Conservation (phyloP, 805 yeast genomes). For the Sugiyamaella chiloensis region DNA sequence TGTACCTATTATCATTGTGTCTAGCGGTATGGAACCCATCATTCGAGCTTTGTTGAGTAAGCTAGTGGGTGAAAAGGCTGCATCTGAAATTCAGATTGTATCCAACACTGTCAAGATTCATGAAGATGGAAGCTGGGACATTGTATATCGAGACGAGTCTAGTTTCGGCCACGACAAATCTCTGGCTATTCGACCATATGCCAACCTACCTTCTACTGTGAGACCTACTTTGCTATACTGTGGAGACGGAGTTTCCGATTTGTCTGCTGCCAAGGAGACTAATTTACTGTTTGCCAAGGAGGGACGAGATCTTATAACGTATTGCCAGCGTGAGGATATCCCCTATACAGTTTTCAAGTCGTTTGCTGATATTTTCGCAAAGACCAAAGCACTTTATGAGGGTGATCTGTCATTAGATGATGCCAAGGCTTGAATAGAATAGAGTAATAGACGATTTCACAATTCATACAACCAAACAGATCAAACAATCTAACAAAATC, state of each 20-base stretch:
- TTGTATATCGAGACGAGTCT: conserved; percentile 79
- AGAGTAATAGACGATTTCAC: too few relatives aligned
- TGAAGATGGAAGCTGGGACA: conserved; percentile 69
- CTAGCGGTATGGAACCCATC: conserved; percentile 92
- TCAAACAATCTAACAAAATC: background rate
- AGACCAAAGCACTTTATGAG: conserved; percentile 53
- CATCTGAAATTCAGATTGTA: conserved; percentile 69
- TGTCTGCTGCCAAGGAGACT: conserved; percentile 93
- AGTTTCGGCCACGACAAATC: conserved; percentile 95
- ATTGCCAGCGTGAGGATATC: conserved; percentile 73
- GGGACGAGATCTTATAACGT: conserved; percentile 85
- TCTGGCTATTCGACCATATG: conserved; percentile 58
- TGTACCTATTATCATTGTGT: conserved; percentile 83
- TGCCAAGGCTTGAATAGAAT: conserved; percentile 2
- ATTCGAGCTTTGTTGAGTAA: conserved; percentile 71
- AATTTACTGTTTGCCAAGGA: conserved; percentile 89
- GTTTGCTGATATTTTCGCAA: conserved; percentile 68
- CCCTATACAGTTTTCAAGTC: conserved; percentile 81
- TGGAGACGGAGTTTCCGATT: conserved; percentile 97
- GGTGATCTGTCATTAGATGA: conserved; percentile 34
- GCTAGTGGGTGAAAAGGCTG: conserved; percentile 74
- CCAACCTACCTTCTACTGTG: conserved; percentile 33
- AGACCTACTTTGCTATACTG: conserved; percentile 81
- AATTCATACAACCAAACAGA: background rate
- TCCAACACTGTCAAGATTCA: conserved; percentile 68